phyloP scores from a whole-genome alignment of 2,329 filamentous ascomycete species.

The Penicillium olsonii region DNA sequence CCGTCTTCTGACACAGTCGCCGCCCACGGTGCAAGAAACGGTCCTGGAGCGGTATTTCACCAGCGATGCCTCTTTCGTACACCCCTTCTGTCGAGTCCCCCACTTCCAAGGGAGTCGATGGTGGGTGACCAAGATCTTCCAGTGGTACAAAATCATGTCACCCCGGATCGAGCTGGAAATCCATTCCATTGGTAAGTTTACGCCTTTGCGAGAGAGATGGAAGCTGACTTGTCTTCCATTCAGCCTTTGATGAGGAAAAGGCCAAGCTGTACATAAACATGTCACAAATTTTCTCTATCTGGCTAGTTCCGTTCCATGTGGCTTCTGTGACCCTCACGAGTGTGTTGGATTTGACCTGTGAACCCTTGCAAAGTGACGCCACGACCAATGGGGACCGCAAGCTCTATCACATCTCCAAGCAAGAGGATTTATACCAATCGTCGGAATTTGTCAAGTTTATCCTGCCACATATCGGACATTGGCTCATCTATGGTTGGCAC shows the following conservation, averaged over 20 bases:
- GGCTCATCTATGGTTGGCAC: slow-evolving; percentile 64
- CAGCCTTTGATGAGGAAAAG: slow-evolving; percentile 68
- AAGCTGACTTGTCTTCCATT: not conserved
- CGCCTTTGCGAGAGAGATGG: not conserved
- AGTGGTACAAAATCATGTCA: slow-evolving; percentile 82
- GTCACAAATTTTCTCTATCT: slow-evolving; percentile 74
- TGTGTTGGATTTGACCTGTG: slow-evolving; percentile 62
- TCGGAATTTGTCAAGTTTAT: slow-evolving; percentile 76
- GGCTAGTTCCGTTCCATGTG: slow-evolving; percentile 74
- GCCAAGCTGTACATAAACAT: slow-evolving; percentile 73
- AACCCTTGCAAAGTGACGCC: slow-evolving; percentile 29
- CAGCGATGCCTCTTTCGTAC: slow-evolving; percentile 69
- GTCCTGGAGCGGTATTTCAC: slow-evolving; percentile 74
- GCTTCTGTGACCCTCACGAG: slow-evolving; percentile 68
- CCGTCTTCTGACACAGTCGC: slow-evolving; percentile 66
- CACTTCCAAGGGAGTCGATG: slow-evolving; percentile 64
- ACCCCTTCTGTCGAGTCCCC: slow-evolving; percentile 74
- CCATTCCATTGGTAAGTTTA: slow-evolving; percentile 56
- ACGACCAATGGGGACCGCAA: slow-evolving; percentile 26
- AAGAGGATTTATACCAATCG: slow-evolving; percentile 81
- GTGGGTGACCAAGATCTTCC: slow-evolving; percentile 69
- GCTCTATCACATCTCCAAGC: slow-evolving; percentile 71
- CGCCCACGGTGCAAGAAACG: slow-evolving; percentile 64
- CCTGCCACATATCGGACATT: slow-evolving; percentile 58
- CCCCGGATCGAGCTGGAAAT: slow-evolving; percentile 70